phyloP scores from a whole-genome alignment of 2,329 filamentous ascomycete genomes.

The Aspergillus thermomutatus region DNA sequence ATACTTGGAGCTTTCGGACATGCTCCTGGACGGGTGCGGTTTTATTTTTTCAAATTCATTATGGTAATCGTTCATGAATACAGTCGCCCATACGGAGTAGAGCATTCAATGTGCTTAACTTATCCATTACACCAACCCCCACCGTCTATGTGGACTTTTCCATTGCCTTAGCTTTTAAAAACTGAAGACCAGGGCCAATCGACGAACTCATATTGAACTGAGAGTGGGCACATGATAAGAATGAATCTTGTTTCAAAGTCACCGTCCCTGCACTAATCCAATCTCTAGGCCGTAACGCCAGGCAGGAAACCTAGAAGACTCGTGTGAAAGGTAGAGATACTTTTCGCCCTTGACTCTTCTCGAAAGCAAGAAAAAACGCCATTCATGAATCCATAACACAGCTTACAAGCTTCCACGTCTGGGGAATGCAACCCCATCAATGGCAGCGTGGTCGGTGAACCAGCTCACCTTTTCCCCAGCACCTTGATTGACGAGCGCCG shows the following conservation, averaged over 20 bases:
- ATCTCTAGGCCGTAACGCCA: background rate
- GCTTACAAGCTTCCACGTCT: constrained; percentile 63
- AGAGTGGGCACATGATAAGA: background rate
- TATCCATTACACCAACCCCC: background rate
- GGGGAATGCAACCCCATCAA: constrained; percentile 81
- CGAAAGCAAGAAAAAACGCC: background rate
- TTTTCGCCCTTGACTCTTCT: background rate
- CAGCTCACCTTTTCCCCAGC: constrained; percentile 85
- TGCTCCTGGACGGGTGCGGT: background rate
- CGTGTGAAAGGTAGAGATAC: background rate
- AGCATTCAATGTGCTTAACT: background rate
- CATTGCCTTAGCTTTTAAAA: background rate
- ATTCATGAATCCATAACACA: background rate
- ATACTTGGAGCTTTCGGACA: background rate
- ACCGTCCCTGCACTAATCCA: background rate
- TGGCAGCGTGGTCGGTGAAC: constrained; percentile 86
- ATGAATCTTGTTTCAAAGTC: background rate
- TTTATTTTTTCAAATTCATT: background rate
- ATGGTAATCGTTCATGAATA: background rate
- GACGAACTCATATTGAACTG: background rate
- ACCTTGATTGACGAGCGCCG: constrained; percentile 79
- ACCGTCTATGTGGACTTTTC: background rate
- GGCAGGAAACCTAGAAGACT: background rate
- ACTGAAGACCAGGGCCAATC: background rate
- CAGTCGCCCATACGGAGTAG: background rate